phyloP scores from a whole-genome alignment of 345 rosid species.

The Salix brachista region DNA sequence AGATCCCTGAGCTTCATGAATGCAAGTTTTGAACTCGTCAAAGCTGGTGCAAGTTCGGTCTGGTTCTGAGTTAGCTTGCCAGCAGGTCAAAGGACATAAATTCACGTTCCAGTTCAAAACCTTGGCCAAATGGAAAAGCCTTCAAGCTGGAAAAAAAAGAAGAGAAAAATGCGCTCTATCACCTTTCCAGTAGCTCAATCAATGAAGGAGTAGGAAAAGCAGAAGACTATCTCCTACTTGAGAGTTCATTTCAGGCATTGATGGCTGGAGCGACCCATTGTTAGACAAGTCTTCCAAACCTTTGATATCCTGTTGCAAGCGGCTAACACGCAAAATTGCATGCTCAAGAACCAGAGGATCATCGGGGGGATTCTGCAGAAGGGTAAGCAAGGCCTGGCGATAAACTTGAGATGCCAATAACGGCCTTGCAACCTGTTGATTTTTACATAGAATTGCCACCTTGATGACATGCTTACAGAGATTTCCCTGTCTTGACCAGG shows the following conservation, averaged over 20 bases:
- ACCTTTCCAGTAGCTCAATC: conserved; percentile 6
- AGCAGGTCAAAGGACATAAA: not conserved
- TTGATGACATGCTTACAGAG: conserved; percentile 49
- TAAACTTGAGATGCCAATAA: conserved; percentile 39
- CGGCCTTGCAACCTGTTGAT: conserved; percentile 45
- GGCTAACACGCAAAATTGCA: conserved; percentile 34
- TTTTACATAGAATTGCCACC: conserved; percentile 46
- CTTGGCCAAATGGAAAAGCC: not conserved
- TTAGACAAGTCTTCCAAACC: conserved; percentile 49
- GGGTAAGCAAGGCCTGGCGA: conserved; percentile 41
- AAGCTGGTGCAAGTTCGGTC: conserved; percentile 6
- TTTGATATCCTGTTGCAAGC: conserved; percentile 48
- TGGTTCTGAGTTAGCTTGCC: not conserved
- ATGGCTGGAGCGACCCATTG: conserved; percentile 43
- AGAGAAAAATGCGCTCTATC: not conserved
- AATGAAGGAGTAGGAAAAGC: conserved; percentile 27
- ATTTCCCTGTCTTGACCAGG: conserved; percentile 43
- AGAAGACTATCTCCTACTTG: conserved; percentile 25
- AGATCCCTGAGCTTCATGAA: conserved; percentile 3
- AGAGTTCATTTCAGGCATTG: conserved; percentile 29
- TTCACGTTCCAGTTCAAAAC: not conserved
- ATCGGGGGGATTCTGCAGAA: conserved; percentile 43
- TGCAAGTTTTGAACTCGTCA: not conserved
- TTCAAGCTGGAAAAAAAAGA: not conserved
- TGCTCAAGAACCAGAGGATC: conserved; percentile 49